A percentile compares a stretch with the other conserved stretches of the same genome.
These are phyloP conservation scores for Anastatica hierochuntica DNA, from an alignment of 345 rosid species.

Conservation along the genomic window DNA sequence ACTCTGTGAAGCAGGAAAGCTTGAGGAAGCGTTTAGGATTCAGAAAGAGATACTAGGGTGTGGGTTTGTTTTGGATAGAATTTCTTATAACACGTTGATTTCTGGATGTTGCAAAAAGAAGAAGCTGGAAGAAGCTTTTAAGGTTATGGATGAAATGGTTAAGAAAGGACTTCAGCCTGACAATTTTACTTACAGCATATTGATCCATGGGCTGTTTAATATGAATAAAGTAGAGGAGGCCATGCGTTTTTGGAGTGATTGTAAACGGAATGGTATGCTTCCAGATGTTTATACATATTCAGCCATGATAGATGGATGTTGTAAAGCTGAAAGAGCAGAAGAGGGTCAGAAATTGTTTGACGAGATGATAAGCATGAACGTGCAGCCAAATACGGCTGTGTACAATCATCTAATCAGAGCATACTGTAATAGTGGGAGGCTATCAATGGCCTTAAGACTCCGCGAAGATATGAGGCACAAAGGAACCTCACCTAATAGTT, in stretches of 20 bases:
- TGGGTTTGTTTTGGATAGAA: constrained; percentile 40
- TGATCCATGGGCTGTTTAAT: constrained; percentile 45
- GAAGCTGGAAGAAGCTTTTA: constrained; percentile 46
- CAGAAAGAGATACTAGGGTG: constrained; percentile 42
- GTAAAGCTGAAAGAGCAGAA: constrained; percentile 55
- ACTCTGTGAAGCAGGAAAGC: constrained; percentile 50
- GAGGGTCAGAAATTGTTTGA: constrained; percentile 51
- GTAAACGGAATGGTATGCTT: constrained; percentile 35
- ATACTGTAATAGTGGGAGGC: constrained; percentile 45
- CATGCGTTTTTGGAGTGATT: constrained; percentile 45
- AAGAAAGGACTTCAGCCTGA: constrained; percentile 55
- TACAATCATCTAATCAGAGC: constrained; percentile 52
- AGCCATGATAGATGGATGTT: constrained; percentile 63
- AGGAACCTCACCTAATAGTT: constrained; percentile 37
- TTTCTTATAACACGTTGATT: constrained; percentile 56
- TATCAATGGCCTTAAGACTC: constrained; percentile 40
- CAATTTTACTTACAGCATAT: constrained; percentile 44
- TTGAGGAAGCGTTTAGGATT: constrained; percentile 44
- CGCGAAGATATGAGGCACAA: constrained; percentile 52
- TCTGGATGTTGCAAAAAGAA: constrained; percentile 42
- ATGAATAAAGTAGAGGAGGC: constrained; percentile 56
- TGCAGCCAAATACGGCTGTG: constrained; percentile 45
- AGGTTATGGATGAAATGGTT: constrained; percentile 56
- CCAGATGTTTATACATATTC: constrained; percentile 54
- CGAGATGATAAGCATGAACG: constrained; percentile 34